Base-by-base conservation (phyloP, 2,329 filamentous ascomycete species). In the Fusarium buharicum region DNA sequence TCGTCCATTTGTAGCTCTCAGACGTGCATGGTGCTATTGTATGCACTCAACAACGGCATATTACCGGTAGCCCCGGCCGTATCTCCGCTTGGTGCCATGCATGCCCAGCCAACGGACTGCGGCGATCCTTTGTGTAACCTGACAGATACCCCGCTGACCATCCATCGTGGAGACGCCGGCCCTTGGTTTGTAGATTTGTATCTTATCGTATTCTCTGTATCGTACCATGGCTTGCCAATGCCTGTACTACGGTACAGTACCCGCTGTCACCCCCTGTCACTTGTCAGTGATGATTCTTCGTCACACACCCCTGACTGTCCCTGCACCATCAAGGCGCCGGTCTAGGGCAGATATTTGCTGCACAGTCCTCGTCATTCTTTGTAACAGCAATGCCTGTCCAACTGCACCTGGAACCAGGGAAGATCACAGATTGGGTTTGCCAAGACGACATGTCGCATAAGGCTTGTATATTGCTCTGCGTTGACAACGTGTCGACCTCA, bases 91-190 rank as follows among this genome's bases (percentile, higher is more conserved):
- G n/a, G 27, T 48, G 40, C 17, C 17, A 55, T 60, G 37, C 28
- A 64, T 63, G 50, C 37, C 47, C 20, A 31, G 22, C 43, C 39
- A 41, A 36, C 37, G 33, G 28, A 30, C 45, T 34, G 31, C 31
- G 45, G n/a, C 33, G 60, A 61, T 61, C 50, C 55, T 37, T 47
- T 57, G 60, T 64, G 60, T 64, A 64, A 64, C 61, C 48, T 60
- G 55, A 64, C 43, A 52, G 49, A 22, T 45, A 39, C 55, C 47
- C 56, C 56, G 36, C 61, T 49, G 24, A 37, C 44, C 30, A 18
- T 53, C 38, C 11, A 41, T 48, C 47, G 40, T 56, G 51, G 61
- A 18, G 43, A 50, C 47, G 28, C 51, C 47, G 36, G 47, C 38
- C 44, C 36, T 64, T 55, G 28, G 41, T 18, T 37, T 58, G 22